Conservation (phyloP, 441 rosid species). For the Arabidopsis hybrid region DNA sequence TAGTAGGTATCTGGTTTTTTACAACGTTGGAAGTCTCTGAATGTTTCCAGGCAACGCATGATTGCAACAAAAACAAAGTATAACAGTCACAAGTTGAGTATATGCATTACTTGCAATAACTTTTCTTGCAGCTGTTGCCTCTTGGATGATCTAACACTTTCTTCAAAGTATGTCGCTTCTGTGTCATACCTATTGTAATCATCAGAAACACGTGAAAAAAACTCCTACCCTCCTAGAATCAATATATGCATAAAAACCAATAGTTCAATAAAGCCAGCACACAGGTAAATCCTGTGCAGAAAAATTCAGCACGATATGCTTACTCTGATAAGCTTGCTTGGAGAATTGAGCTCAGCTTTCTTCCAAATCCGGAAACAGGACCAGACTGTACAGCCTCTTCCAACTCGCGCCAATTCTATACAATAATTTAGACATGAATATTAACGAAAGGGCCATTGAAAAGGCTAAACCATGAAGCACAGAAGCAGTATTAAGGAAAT, state of each 20-base stretch:
- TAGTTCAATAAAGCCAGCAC: conserved; percentile 1
- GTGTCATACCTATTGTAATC: conserved; percentile 68
- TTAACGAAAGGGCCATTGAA: neutral
- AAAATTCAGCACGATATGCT: conserved; percentile 32
- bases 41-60: too few relatives aligned
- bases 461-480: conserved; percentile 3
- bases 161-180: conserved; percentile 91
- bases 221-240: conserved; percentile 7
- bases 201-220: conserved; percentile 25
- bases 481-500: conserved; percentile 14
- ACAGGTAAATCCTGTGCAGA: conserved; percentile 16
- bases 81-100: conserved; percentile 15
- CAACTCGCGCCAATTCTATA: conserved; percentile 80
- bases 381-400: conserved; percentile 79
- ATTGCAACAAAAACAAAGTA: conserved; percentile 18
- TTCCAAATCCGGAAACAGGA: conserved; percentile 86
- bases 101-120: conserved; percentile 77
- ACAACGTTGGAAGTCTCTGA: neutral
- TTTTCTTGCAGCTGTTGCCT: conserved; percentile 87
- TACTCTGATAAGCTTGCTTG: conserved; percentile 71
- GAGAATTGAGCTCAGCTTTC: conserved; percentile 78
- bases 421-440: conserved; percentile 1
- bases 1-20: conserved; percentile 1
- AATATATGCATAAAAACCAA: conserved; percentile 21
- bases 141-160: conserved; percentile 90